Percentiles rank a stretch among this genome's conserved stretches.
phyloP scores from a whole-genome alignment of 2,329 filamentous ascomycete genomes.

The Aschersonia sp. region DNA sequence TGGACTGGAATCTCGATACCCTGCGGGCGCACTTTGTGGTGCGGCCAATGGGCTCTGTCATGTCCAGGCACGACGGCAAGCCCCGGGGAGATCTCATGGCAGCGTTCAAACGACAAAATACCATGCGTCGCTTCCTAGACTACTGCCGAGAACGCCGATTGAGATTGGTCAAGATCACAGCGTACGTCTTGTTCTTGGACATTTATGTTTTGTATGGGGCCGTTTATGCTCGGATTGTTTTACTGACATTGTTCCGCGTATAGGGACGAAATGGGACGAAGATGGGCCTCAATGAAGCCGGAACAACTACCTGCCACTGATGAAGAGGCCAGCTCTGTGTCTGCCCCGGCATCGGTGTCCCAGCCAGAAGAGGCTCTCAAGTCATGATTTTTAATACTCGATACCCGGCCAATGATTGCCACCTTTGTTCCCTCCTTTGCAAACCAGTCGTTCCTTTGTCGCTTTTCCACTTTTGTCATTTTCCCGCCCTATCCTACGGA shows the following conservation, averaged over 20 bases:
- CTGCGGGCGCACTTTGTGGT: constrained; percentile 28
- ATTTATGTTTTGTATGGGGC: not conserved
- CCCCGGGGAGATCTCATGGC: constrained; percentile 32
- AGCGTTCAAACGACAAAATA: constrained; percentile 36
- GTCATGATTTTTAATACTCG: not conserved
- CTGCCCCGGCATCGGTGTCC: constrained; percentile 11
- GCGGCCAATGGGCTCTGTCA: constrained; percentile 11
- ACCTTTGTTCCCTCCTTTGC: not conserved
- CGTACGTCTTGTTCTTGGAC: constrained; percentile 20
- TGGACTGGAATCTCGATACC: constrained; percentile 27
- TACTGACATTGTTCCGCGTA: constrained; percentile 6
- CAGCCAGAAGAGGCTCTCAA: constrained; percentile 1
- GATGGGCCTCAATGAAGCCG: constrained; percentile 21
- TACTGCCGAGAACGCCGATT: constrained; percentile 31
- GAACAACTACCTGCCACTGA: constrained; percentile 13
- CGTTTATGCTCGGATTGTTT: not conserved
- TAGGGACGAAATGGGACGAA: constrained; percentile 20
- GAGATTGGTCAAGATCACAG: constrained; percentile 20
- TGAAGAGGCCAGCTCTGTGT: constrained; percentile 12
- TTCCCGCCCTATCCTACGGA: not conserved
- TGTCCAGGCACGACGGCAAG: constrained; percentile 15
- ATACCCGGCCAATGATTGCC: not conserved
- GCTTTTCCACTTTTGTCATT: not conserved
- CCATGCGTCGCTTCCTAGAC: constrained; percentile 34
- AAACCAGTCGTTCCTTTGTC: not conserved